Evolutionary conservation across 176 grass and related monocot genomes (phyloP).

Genomic region (Eragrostis curvula): DNA sequence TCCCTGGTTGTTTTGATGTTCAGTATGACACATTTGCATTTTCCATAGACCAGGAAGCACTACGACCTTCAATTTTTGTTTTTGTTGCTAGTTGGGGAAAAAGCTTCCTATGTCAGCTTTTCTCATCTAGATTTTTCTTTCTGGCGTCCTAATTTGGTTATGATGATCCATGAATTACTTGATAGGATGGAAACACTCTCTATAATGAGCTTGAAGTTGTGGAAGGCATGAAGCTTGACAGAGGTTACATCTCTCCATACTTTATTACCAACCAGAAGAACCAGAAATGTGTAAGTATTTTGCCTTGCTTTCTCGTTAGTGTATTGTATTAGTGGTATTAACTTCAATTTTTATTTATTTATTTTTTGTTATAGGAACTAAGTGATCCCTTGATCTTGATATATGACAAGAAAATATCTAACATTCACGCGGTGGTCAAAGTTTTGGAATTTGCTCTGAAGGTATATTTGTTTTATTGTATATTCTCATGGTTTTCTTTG

Average conservation of each 20-base stretch:
- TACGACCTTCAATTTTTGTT: not conserved
- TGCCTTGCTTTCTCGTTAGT: no score
- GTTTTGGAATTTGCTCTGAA: constrained; percentile 84
- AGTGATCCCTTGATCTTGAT: constrained; percentile 92
- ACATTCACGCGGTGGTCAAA: constrained; percentile 75
- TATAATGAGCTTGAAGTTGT: constrained; percentile 96
- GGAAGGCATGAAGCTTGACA: constrained; percentile 97
- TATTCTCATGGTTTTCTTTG: no score
- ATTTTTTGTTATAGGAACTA: constrained; percentile 58
- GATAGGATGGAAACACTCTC: constrained; percentile 89
- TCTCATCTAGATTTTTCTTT: not conserved
- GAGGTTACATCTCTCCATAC: constrained; percentile 97
- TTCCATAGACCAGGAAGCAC: constrained; percentile 5
- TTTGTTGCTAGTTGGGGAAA: not conserved
- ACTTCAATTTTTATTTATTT: no score
- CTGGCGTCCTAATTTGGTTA: not conserved
- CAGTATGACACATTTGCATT: not conserved
- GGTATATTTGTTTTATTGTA: constrained; percentile 41
- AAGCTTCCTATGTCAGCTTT: not conserved
- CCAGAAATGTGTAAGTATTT: constrained; percentile 94
- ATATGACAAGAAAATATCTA: constrained; percentile 95
- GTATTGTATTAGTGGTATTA: no score
- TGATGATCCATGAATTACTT: constrained; percentile 20
- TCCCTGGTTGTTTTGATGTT: not conserved
- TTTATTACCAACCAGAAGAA: constrained; percentile 87